phyloP scores from a whole-genome alignment of 1,139 yeast genomes.

The Pichia sp. region DNA sequence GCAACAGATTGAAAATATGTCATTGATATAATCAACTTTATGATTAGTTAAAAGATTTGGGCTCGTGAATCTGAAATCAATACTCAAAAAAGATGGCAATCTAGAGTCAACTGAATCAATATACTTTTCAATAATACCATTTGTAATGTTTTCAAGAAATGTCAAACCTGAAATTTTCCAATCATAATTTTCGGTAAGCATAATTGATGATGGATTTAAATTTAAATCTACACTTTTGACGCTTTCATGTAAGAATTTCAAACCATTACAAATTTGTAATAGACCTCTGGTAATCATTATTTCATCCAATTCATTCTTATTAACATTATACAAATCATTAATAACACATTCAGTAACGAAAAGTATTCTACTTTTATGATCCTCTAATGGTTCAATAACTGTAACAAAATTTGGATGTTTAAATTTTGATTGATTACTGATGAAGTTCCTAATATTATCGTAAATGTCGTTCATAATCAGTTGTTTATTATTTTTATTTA shows the following conservation, averaged over 20 bases:
- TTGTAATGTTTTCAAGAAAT: conserved; percentile 50
- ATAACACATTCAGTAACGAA: conserved; percentile 83
- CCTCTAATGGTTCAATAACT: conserved; percentile 82
- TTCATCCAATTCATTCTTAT: conserved; percentile 45
- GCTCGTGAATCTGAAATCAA: conserved; percentile 68
- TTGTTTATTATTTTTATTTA: conserved; percentile 31
- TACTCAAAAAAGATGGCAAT: conserved; percentile 64
- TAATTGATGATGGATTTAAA: conserved; percentile 69
- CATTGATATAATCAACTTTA: conserved; percentile 60
- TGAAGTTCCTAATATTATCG: conserved; percentile 46
- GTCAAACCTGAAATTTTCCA: conserved; percentile 86
- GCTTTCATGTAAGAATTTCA: conserved; percentile 74
- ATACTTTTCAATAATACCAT: conserved; percentile 41
- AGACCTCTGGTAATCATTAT: conserved; percentile 81
- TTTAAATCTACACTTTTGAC: conserved; percentile 75
- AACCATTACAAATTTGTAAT: conserved; percentile 68
- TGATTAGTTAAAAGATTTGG: conserved; percentile 66
- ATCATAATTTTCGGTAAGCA: conserved; percentile 80
- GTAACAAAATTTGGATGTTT: conserved; percentile 86
- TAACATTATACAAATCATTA: conserved; percentile 49
- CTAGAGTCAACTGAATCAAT: conserved; percentile 66
- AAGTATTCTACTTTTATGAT: conserved; percentile 66
- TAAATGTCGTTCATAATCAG: conserved; percentile 27
- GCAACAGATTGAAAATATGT: conserved; percentile 77
- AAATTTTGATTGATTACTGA: conserved; percentile 66